Percentiles rank a stretch among this genome's conserved stretches.
These are phyloP conservation scores for Fennellomyces sp. DNA, from an alignment of 371 early-diverging fungal species.

Conservation along the genomic window DNA sequence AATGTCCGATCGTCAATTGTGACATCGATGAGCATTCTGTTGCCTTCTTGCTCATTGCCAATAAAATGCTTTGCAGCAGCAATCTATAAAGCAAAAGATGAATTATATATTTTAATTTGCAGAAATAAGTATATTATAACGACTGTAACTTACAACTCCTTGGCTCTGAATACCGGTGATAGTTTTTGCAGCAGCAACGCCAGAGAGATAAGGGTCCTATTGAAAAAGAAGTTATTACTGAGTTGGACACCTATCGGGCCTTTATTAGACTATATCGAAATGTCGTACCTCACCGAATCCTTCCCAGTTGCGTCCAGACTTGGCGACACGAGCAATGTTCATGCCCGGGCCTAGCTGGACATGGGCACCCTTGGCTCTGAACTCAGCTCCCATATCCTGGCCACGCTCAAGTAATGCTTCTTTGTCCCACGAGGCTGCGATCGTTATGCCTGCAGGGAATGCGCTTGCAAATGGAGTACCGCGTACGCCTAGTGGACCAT, in stretches of 20 bases:
- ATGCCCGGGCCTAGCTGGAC: constrained; percentile 46
- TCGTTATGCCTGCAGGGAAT: constrained; percentile 55
- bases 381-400: constrained; percentile 54
- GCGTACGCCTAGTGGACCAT: constrained; percentile 59
- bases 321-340: constrained; percentile 10
- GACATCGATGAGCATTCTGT: constrained; percentile 15
- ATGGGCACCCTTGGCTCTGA: constrained; percentile 51
- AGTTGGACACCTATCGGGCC: no score
- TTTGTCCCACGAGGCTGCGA: constrained; percentile 58
- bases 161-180: constrained; percentile 41
- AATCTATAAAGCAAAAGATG: constrained; percentile 20
- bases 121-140: no score
- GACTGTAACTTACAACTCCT: constrained; percentile 49
- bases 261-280: no score
- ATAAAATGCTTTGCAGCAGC: constrained; percentile 60
- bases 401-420: constrained; percentile 48
- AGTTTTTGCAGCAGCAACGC: constrained; percentile 32
- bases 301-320: constrained; percentile 62
- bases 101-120: not conserved
- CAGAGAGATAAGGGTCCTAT: constrained; percentile 60
- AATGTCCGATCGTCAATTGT: constrained; percentile 50
- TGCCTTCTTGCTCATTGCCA: constrained; percentile 54
- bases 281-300: constrained; percentile 44
- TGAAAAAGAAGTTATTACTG: constrained; percentile 48
- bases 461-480: constrained; percentile 40